Conservation (phyloP, 768 basidiomycete species). For the Hortiboletus flavorubellus region DNA sequence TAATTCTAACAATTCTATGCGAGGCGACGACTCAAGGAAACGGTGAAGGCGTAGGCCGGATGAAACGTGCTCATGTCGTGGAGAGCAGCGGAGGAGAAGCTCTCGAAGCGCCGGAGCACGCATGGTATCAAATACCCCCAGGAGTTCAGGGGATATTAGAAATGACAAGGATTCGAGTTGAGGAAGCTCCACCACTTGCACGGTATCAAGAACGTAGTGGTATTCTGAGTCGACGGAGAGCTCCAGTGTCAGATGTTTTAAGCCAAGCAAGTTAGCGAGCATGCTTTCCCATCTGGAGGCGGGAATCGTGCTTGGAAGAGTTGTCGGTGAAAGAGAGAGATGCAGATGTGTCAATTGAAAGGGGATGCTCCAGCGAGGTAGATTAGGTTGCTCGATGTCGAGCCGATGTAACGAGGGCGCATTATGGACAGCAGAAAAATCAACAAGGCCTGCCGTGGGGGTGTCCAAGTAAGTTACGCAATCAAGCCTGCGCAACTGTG, state of each 20-base stretch:
- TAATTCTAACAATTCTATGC: constrained; percentile 43
- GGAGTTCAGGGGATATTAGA: constrained; percentile 30
- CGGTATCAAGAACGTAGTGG: constrained; percentile 16
- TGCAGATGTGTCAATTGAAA: constrained; percentile 34
- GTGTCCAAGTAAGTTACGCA: constrained; percentile 30
- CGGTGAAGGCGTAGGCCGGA: constrained; percentile 28
- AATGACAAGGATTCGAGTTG: constrained; percentile 31
- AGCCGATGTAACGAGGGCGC: constrained; percentile 36
- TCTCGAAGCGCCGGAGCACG: constrained; percentile 35
- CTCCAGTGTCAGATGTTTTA: constrained; percentile 41
- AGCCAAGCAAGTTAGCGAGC: constrained; percentile 38
- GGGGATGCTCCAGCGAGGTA: constrained; percentile 36
- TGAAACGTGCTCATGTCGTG: constrained; percentile 17
- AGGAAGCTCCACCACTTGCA: constrained; percentile 18
- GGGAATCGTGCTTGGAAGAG: constrained; percentile 15
- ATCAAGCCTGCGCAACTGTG: constrained; percentile 36
- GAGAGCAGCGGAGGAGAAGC: constrained; percentile 40
- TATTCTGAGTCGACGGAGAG: constrained; percentile 31
- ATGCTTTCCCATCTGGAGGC: constrained; percentile 29
- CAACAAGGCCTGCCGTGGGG: constrained; percentile 19
- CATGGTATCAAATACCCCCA: constrained; percentile 27
- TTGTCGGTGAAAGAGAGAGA: constrained; percentile 29
- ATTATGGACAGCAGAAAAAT: constrained; percentile 31
- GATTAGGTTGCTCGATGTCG: constrained; percentile 32
- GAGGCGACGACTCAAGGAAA: constrained; percentile 31